phyloP scores from a whole-genome alignment of 208 protist genomes.

The Acanthamoeba lenticulata region DNA sequence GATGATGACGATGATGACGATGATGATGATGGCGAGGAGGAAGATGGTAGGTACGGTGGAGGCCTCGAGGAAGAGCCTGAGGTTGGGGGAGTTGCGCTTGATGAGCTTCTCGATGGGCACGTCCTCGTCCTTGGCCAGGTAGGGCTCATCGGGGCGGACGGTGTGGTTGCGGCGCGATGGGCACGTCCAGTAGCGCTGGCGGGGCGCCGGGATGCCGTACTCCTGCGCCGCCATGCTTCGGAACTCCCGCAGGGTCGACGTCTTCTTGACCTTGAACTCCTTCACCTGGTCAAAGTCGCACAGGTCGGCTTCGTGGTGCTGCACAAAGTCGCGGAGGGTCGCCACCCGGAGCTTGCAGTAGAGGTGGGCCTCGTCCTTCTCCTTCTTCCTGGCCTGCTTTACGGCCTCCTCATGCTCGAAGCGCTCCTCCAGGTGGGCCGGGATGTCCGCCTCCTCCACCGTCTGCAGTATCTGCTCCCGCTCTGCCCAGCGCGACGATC shows the following conservation, averaged over 20 bases:
- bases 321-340: neutral
- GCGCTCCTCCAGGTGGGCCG: constrained; percentile 13
- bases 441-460: neutral
- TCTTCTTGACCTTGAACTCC: constrained; percentile 36
- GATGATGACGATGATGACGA: no score
- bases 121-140: neutral
- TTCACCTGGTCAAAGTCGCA: constrained; percentile 33
- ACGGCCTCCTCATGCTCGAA: constrained; percentile 51
- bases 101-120: neutral
- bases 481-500: no score
- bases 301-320: neutral
- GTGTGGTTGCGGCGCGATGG: neutral
- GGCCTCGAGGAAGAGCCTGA: constrained; percentile 13
- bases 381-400: constrained; percentile 61
- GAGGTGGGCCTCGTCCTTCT: constrained; percentile 8
- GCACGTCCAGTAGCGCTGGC: constrained; percentile 39
- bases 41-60: neutral
- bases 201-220: neutral
- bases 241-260: neutral
- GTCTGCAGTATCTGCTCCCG: constrained; percentile 5
- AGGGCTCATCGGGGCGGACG: constrained; percentile 44
- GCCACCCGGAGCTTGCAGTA: constrained; percentile 15
- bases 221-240: neutral
- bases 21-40: neutral
- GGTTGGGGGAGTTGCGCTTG: neutral